Evolutionary conservation across 2,329 filamentous ascomycete genomes (phyloP), one percentile per base, ranked within the genome.

Genomic region (Diaporthe sp.): DNA sequence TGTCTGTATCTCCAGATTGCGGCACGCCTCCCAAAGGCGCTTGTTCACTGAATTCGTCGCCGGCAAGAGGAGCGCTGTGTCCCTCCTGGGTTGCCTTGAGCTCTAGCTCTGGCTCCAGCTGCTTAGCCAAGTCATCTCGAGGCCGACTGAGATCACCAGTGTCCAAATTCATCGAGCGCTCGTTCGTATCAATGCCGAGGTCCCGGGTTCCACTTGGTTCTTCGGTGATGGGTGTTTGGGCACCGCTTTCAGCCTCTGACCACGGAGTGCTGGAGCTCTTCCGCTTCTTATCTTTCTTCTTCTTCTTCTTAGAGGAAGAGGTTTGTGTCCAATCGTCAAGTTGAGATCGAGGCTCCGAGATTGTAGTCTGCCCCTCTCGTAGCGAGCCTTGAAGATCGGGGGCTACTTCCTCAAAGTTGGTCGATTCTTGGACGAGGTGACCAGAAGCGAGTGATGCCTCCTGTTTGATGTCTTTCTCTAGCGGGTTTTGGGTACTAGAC

Each of bases 251-350:
- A 8, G 76, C 61, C 19, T 75, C 67, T 55, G 78, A 42, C 57
- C 77, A 73, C 44, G 77, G 61, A 73, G 76, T 69, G 71, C 77
- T 77, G 5, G 75, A 62, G n/a, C 79, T 81, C 74, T 82, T 75
- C 53, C 72, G 82, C 4, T 80, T 78, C 75, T 83, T 86, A 79
- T 84, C 86, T 57, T 81, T 84, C 72, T 76, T 77, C 65, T 84
- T 84, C 65, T 58, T 75, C 49, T 76, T 76, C 74, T 84, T 83
- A 28, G 78, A 79, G 59, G 80, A 79, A 62, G 80, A 77, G 17
- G 80, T 69, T 46, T 46, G 37, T 34, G 82, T 79, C 44, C 75
- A 72, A 78, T 74, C 80, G 77, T 74, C 77, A 77, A 62, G 78
- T 77, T 76, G 80, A 28, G 74, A n/a, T 57, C 58, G 65, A 42